These are phyloP conservation scores for Lycium ferocissimum DNA, from an alignment of 257 asterid species.

Conservation along the genomic window DNA sequence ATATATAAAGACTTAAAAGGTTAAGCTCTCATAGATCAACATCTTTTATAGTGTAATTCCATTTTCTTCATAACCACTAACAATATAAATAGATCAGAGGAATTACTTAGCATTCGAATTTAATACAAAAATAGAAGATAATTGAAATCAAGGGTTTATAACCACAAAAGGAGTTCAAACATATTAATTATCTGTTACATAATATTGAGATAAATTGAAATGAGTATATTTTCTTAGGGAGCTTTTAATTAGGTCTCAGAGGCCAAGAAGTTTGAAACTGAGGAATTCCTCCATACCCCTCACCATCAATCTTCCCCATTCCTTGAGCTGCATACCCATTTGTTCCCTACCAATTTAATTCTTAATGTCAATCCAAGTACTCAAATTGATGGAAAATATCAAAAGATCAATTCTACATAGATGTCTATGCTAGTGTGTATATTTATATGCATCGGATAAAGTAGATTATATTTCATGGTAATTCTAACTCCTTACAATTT, in stretches of 20 bases:
- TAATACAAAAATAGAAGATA: neutral
- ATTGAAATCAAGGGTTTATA: neutral
- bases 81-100: neutral
- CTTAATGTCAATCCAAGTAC: constrained; percentile 25
- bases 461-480: neutral
- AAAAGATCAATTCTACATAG: neutral
- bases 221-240: constrained; percentile 12
- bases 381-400: neutral
- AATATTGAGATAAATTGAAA: neutral
- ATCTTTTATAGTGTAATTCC: too few species aligned
- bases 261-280: constrained; percentile 78
- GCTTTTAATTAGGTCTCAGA: constrained; percentile 41
- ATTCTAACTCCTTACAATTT: neutral
- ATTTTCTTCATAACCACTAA: too few species aligned
- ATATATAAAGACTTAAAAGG: too few species aligned
- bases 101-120: neutral
- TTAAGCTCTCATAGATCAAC: too few species aligned
- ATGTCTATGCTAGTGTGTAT: too few species aligned
- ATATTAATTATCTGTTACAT: constrained; percentile 5
- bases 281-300: constrained; percentile 66
- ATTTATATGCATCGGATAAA: too few species aligned
- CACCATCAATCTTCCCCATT: constrained; percentile 63
- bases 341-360: constrained; percentile 51
- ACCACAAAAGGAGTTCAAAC: neutral
- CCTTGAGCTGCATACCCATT: constrained; percentile 66